Base-by-base conservation (phyloP, 176 grass and related monocot species). In the Paspalum notatum region DNA sequence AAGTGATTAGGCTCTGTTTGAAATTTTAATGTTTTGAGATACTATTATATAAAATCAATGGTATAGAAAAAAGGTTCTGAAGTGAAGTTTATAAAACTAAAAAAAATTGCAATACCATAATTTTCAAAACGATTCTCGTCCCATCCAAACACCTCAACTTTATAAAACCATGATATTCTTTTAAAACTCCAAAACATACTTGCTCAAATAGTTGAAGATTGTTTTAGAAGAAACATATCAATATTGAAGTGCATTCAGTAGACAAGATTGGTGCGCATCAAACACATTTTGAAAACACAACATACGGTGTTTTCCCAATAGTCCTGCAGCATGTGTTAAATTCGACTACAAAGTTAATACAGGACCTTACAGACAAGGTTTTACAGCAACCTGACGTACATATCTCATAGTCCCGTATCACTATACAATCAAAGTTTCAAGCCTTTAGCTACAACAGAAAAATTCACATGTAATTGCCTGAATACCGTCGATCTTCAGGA, bases 401-500 rank as follows among this genome's bases (percentile, higher is more conserved):
- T 40, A 32, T 73, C 38, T 54, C 54, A 77, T 68, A 48, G 2
- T 68, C 18, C 15, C n/a, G 7, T 43, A 66, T 47, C 66, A 44
- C 46, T 44, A 70, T 69, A 77, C 64, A 81, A 12, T 17, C 5
- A 77, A 77, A 64, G 24, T 20, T 38, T 60, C 7, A 66, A 46
- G 51, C 59, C 9, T 82, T 53, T 17, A 39, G 46, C 32, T 46
- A 44, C 18, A 44, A 8, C 49, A 47, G 42, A 80, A 73, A 24
- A 42, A 60, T 24, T 91, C 80, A 93, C 89, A 93, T 90, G 70
- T 84, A 91, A 66, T 92, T 76, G 7, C 73, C 46, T 45, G 87
- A 87, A 67, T 68, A 46, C 87, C 91, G 87, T 54, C 86, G 83
- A 68, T 93, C 87, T 66, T 91, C 97, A 26, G 67, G 79, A 85